phyloP scores from a whole-genome alignment of 164 flowering plant genomes.

The Tetracentron sinense region DNA sequence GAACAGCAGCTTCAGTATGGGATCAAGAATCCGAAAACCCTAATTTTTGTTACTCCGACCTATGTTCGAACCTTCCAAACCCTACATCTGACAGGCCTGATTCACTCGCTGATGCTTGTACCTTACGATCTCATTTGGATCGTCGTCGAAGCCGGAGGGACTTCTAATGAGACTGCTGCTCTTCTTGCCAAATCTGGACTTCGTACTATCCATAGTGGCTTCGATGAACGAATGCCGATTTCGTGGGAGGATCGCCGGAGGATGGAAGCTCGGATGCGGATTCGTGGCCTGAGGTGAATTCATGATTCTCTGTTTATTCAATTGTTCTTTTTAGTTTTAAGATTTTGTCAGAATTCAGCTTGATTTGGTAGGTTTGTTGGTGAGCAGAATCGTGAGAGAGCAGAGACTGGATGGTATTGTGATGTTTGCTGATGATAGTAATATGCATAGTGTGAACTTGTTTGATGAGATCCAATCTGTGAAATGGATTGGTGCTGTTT shows the following conservation, averaged over 20 bases:
- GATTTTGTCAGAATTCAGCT: slow-evolving; percentile 12
- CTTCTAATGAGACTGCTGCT: slow-evolving; percentile 63
- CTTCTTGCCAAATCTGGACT: slow-evolving; percentile 57
- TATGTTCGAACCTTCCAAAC: slow-evolving; percentile 89
- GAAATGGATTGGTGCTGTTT: slow-evolving; percentile 86
- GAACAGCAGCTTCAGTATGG: slow-evolving; percentile 83
- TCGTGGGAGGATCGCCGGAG: slow-evolving; percentile 68
- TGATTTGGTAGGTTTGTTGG: slow-evolving; percentile 17
- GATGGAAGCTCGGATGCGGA: slow-evolving; percentile 73
- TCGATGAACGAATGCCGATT: slow-evolving; percentile 54
- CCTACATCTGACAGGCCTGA: slow-evolving; percentile 78
- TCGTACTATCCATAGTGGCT: slow-evolving; percentile 54
- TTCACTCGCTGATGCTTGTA: slow-evolving; percentile 85
- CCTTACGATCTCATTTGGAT: slow-evolving; percentile 82
- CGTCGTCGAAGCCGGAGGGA: slow-evolving; percentile 94
- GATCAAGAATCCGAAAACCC: slow-evolving; percentile 54
- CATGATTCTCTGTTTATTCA: neutral
- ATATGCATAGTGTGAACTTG: slow-evolving; percentile 86
- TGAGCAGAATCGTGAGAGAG: slow-evolving; percentile 72
- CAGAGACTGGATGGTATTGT: slow-evolving; percentile 83
- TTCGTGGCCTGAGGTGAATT: slow-evolving; percentile 71
- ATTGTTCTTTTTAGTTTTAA: slow-evolving; percentile 1
- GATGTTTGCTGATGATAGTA: slow-evolving; percentile 95
- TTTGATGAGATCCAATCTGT: slow-evolving; percentile 92
- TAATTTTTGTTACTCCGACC: slow-evolving; percentile 87